Conservation (phyloP, 2,329 filamentous ascomycete genomes). For the Aspergillus alliaceus region DNA sequence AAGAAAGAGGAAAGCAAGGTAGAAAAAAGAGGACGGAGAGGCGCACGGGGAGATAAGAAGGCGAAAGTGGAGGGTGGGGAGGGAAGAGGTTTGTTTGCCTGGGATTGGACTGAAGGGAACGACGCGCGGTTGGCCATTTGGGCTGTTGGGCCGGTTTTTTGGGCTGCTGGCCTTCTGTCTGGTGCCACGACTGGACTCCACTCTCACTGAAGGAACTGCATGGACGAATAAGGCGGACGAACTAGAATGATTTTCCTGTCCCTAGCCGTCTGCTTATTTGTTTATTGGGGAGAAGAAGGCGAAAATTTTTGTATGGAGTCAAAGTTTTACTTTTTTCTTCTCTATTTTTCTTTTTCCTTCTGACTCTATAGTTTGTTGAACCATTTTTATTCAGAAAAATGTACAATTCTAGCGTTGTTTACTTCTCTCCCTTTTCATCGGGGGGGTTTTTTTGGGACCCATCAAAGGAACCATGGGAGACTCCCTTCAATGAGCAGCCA, state of each 20-base stretch:
- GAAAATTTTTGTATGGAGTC: not conserved
- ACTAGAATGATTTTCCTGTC: slow-evolving; percentile 1
- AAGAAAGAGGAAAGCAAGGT: slow-evolving; percentile 9
- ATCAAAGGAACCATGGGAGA: too few relatives aligned
- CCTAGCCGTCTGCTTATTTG: slow-evolving; percentile 16
- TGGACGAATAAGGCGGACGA: slow-evolving; percentile 31
- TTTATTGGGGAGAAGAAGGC: not conserved
- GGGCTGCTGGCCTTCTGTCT: slow-evolving; percentile 33
- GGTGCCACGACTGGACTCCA: slow-evolving; percentile 45
- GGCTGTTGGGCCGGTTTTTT: slow-evolving; percentile 40
- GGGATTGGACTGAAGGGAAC: slow-evolving; percentile 6
- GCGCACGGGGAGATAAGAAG: slow-evolving; percentile 29
- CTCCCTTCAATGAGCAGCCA: too few relatives aligned
- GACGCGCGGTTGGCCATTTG: slow-evolving; percentile 18
- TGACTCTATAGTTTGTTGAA: not conserved
- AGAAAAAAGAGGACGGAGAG: slow-evolving; percentile 16
- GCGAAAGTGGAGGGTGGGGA: slow-evolving; percentile 12
- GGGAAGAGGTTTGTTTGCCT: slow-evolving; percentile 6
- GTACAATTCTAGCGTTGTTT: too few relatives aligned
- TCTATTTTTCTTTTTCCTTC: not conserved
- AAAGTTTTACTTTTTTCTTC: not conserved
- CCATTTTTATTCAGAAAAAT: not conserved
- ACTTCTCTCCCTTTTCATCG: too few relatives aligned
- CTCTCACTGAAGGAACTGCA: slow-evolving; percentile 29
- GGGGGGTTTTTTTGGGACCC: too few relatives aligned